Base-by-base conservation (phyloP, 2,329 filamentous ascomycete genomes). In the Exophiala xenobiotica region DNA sequence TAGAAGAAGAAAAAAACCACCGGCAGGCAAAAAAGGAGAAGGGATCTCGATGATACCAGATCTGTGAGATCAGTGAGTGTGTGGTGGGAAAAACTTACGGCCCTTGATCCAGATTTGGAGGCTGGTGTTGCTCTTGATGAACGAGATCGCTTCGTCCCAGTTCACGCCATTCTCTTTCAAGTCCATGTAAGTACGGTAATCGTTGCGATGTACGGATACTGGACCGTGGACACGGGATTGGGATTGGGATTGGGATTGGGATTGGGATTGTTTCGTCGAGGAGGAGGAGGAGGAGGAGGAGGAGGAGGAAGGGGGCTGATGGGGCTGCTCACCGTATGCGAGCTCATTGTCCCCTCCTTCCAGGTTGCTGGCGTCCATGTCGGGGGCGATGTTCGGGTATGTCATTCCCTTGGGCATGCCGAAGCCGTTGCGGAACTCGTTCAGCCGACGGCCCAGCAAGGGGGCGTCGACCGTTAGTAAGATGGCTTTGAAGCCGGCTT, bases 401-500 rank as follows among this genome's bases (percentile, higher is more conserved):
- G 43, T 49, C 43, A 58, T 50, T 22, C 57, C 61, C 24, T 48
- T 26, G 9, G 59, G 61, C 20, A 62, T 38, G 1, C 60, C 59
- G 62, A 80, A 81, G 24, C 74, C 68, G 51, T 80, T 80, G 2
- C 77, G 71, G 55, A 74, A 74, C 58, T 82, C 78, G 37, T 79
- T 77, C 26, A 80, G 67, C 1, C 79, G 69, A 19, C 74, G 70
- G 0, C 79, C 80, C 0, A 82, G 67, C 1, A 79, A 71, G 0
- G 79, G 78, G 0, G 73, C 72, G 55, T 83, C 80, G 1, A 80
- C 77, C 0, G 79, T 77, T 1, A 83, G 61, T 24, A 83, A 72
- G 3, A 82, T 65, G 0, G 78, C 79, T 54, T 76, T 77, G 63
- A 77, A 81, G 6, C 78, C 77, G 0, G 73, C 69, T 46, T 66